These are phyloP conservation scores for Serendipita vermifera DNA, from an alignment of 768 basidiomycete genomes.

Conservation along the genomic window DNA sequence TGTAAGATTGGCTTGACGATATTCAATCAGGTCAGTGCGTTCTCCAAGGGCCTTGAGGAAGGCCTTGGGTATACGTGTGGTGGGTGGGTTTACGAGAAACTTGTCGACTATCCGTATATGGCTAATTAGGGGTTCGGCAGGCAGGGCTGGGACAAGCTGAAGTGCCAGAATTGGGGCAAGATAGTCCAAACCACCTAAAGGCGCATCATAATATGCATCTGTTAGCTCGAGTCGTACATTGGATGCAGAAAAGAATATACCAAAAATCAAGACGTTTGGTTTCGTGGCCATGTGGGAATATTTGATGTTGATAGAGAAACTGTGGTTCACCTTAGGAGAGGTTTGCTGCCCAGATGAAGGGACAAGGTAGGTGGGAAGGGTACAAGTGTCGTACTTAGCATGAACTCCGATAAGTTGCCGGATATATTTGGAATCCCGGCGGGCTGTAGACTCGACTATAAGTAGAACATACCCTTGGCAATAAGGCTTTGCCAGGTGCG, in stretches of 20 bases:
- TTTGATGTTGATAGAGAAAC: too few relatives aligned
- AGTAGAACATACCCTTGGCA: too few relatives aligned
- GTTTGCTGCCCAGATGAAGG: too few relatives aligned
- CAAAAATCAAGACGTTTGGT: slow-evolving; percentile 65
- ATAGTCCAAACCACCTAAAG: slow-evolving; percentile 66
- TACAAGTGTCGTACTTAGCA: too few relatives aligned
- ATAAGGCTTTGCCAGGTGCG: too few relatives aligned
- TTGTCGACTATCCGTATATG: slow-evolving; percentile 62
- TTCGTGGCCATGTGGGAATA: slow-evolving; percentile 33
- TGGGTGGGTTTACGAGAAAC: slow-evolving; percentile 58
- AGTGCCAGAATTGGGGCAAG: slow-evolving; percentile 59
- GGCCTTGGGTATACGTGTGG: slow-evolving; percentile 62
- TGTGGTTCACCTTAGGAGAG: too few relatives aligned
- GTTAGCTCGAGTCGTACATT: too few relatives aligned
- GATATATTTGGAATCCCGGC: too few relatives aligned
- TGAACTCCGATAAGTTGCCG: too few relatives aligned
- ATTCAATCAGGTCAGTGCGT: slow-evolving; percentile 46
- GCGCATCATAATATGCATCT: slow-evolving; percentile 8
- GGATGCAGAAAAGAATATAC: slow-evolving; percentile 37
- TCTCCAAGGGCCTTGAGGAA: slow-evolving; percentile 59
- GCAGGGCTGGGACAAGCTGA: slow-evolving; percentile 50
- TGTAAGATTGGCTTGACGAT: slow-evolving; percentile 70
- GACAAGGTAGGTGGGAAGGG: too few relatives aligned
- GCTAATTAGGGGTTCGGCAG: slow-evolving; percentile 59
- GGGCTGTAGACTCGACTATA: too few relatives aligned